phyloP scores from a whole-genome alignment of 129 eudicot genomes.

The Helianthus tuberosus region DNA sequence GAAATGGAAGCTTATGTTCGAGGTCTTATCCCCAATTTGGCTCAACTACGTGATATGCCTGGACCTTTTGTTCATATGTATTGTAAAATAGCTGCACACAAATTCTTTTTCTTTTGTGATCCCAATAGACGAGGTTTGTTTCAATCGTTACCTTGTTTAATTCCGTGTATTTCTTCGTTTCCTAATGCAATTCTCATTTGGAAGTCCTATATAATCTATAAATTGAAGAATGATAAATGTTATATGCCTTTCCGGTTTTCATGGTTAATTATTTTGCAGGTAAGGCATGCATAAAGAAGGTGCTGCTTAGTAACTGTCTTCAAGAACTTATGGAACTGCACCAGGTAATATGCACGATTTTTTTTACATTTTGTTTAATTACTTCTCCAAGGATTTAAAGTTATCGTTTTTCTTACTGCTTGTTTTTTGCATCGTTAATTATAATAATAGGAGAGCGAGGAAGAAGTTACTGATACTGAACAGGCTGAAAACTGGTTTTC shows the following conservation, averaged over 20 bases:
- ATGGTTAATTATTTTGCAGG: constrained; percentile 47
- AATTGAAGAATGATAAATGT: background rate
- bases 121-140: constrained; percentile 90
- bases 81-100: constrained; percentile 91
- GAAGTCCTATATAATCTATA: constrained; percentile 11
- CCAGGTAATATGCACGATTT: constrained; percentile 55
- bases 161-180: background rate
- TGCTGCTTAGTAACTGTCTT: constrained; percentile 92
- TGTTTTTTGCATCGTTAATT: constrained; percentile 24
- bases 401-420: background rate
- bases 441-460: constrained; percentile 89
- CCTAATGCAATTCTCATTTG: background rate
- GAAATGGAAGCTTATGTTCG: constrained; percentile 97
- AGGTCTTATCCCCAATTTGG: constrained; percentile 98
- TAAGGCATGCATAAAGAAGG: constrained; percentile 98
- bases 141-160: background rate
- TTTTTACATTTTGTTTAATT: background rate
- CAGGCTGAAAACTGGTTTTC: constrained; percentile 99
- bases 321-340: constrained; percentile 99
- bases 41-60: constrained; percentile 89
- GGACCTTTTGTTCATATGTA: constrained; percentile 79
- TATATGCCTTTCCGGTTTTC: background rate
- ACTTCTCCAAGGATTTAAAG: background rate
- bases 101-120: constrained; percentile 98
- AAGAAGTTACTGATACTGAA: constrained; percentile 97